Percentiles rank a stretch among this genome's conserved stretches.
These are phyloP conservation scores for Leccinum disarticulatum DNA, from an alignment of 768 basidiomycete species.

Conservation along the genomic window DNA sequence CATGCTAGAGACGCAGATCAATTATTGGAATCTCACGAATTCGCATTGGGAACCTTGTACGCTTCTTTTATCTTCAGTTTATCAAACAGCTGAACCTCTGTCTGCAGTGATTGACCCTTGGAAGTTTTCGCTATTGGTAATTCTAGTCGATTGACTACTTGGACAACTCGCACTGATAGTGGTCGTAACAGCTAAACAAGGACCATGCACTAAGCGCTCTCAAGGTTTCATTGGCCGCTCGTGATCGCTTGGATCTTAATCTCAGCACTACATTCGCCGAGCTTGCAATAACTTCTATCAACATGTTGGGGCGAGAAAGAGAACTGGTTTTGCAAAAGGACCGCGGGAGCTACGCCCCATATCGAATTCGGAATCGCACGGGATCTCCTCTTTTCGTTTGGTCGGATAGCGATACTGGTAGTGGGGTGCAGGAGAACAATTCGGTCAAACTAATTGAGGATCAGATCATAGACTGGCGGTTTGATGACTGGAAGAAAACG, in stretches of 20 bases:
- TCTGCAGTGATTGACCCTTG: conserved; percentile 89
- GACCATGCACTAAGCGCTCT: conserved; percentile 51
- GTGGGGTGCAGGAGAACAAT: conserved; percentile 45
- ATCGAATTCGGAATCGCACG: conserved; percentile 87
- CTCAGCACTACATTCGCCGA: conserved; percentile 89
- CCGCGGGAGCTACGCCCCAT: conserved; percentile 90
- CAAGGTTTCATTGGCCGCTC: conserved; percentile 63
- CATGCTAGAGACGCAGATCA: conserved; percentile 78
- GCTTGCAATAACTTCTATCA: conserved; percentile 69
- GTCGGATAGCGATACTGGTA: conserved; percentile 70
- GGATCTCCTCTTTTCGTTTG: conserved; percentile 84
- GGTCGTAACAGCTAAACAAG: conserved; percentile 50
- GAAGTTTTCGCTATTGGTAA: conserved; percentile 76
- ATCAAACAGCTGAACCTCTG: conserved; percentile 11
- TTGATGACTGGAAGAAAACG: conserved; percentile 93
- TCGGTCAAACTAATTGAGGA: conserved; percentile 68
- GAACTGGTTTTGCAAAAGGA: conserved; percentile 70
- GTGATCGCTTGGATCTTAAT: conserved; percentile 88
- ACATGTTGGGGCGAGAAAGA: conserved; percentile 73
- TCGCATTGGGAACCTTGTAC: conserved; percentile 96
- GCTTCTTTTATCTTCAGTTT: conserved; percentile 21
- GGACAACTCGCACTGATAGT: conserved; percentile 14
- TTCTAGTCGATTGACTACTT: conserved; percentile 4
- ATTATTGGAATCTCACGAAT: conserved; percentile 95
- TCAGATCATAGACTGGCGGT: conserved; percentile 88